A percentile compares a stretch with the other conserved stretches of the same genome.
Evolutionary conservation across 345 rosid species (phyloP).

Genomic region (Camelina neglecta): DNA sequence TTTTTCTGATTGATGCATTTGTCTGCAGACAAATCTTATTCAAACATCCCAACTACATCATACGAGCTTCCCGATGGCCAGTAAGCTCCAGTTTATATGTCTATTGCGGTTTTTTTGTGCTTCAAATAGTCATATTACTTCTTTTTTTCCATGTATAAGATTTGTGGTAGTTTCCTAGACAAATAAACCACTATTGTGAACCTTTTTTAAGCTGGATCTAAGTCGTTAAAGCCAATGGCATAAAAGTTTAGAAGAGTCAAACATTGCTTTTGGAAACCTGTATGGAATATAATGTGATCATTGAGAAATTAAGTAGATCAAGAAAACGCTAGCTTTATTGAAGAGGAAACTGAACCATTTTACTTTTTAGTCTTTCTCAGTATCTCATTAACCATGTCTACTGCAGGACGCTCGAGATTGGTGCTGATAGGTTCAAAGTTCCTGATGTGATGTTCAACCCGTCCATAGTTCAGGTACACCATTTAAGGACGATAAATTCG

Average conservation of each 20-base stretch:
- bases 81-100: constrained; percentile 56
- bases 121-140: constrained; percentile 1
- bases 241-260: neutral
- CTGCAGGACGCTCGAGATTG: constrained; percentile 93
- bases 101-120: constrained; percentile 1
- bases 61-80: constrained; percentile 99
- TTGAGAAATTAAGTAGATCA: constrained; percentile 1
- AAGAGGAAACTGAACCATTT: constrained; percentile 2
- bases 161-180: neutral
- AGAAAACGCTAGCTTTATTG: neutral
- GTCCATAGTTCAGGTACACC: constrained; percentile 71
- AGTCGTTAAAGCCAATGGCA: neutral
- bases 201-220: constrained; percentile 1
- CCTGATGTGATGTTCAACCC: constrained; percentile 98
- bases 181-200: neutral
- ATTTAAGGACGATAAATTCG: neutral
- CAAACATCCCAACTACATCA: constrained; percentile 97
- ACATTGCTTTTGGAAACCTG: constrained; percentile 25
- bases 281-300: neutral
- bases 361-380: constrained; percentile 1
- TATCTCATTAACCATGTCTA: constrained; percentile 28
- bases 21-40: constrained; percentile 74
- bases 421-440: constrained; percentile 93
- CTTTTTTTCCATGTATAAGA: constrained; percentile 2
- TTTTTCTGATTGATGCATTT: constrained; percentile 32